Conservation (phyloP, 2,329 filamentous ascomycete genomes). For the Sclerotinia sclerotiorum region DNA sequence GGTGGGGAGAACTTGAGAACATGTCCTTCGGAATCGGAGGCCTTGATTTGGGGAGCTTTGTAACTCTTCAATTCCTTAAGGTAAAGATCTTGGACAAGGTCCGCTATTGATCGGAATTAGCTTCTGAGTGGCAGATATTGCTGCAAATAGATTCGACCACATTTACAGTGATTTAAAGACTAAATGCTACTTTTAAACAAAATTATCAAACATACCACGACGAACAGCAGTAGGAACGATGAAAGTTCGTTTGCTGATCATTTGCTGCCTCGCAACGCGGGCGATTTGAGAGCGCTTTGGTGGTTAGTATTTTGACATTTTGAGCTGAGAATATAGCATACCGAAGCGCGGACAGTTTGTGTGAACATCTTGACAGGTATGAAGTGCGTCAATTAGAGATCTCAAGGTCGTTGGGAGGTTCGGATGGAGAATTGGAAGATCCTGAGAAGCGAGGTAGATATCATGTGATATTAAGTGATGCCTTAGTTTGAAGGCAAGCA, state of each 20-base stretch:
- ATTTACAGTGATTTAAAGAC: neutral
- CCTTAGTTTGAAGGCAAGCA: slow-evolving; percentile 3
- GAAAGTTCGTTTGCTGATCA: slow-evolving; percentile 39
- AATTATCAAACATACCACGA: slow-evolving; percentile 37
- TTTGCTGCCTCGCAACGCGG: slow-evolving; percentile 40
- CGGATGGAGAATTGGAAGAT: slow-evolving; percentile 25
- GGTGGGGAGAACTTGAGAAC: slow-evolving; percentile 85
- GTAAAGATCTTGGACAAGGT: slow-evolving; percentile 97
- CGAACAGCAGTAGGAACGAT: slow-evolving; percentile 41
- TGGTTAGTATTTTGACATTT: slow-evolving; percentile 29
- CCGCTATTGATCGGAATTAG: slow-evolving; percentile 59
- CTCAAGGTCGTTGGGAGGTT: slow-evolving; percentile 22
- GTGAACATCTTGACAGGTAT: slow-evolving; percentile 39
- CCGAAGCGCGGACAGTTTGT: slow-evolving; percentile 42
- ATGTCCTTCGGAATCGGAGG: slow-evolving; percentile 82
- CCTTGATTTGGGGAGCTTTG: slow-evolving; percentile 82
- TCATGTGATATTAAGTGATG: slow-evolving; percentile 2
- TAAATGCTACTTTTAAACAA: slow-evolving; percentile 8
- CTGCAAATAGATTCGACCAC: neutral
- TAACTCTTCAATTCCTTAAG: slow-evolving; percentile 93
- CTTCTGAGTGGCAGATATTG: slow-evolving; percentile 15
- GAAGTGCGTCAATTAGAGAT: slow-evolving; percentile 25
- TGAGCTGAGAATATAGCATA: slow-evolving; percentile 34
- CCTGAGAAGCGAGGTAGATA: slow-evolving; percentile 25
- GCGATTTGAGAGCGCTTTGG: slow-evolving; percentile 41